These are phyloP conservation scores for Penicillium subrubescens DNA, from an alignment of 495 filamentous ascomycete genomes.

Conservation along the genomic window DNA sequence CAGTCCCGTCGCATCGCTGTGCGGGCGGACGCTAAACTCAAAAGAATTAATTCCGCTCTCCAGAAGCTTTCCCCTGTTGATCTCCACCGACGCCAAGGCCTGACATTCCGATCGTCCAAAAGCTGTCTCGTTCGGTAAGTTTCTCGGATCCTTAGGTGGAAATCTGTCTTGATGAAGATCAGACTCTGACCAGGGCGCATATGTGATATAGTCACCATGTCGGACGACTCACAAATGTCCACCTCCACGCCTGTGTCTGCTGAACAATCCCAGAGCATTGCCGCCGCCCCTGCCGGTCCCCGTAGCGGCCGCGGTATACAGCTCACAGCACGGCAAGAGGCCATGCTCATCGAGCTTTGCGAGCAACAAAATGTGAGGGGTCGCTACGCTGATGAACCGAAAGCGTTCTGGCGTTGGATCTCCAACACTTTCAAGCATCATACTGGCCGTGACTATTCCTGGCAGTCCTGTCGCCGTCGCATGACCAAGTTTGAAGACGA, in stretches of 20 bases:
- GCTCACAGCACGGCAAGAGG: background rate
- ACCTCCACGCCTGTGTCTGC: background rate
- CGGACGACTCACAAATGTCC: background rate
- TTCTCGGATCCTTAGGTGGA: background rate
- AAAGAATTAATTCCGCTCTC: background rate
- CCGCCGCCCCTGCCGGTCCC: background rate
- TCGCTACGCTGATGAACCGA: background rate
- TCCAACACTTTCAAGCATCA: background rate
- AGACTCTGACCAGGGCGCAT: background rate
- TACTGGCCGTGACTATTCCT: constrained; percentile 12
- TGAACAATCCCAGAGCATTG: no score
- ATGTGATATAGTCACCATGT: background rate
- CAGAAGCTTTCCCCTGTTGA: background rate
- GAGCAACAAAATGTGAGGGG: background rate
- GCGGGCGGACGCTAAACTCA: background rate
- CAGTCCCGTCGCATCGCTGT: background rate
- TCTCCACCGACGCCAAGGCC: constrained; percentile 5
- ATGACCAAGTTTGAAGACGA: constrained; percentile 3
- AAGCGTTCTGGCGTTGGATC: constrained; percentile 7
- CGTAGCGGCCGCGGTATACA: background rate
- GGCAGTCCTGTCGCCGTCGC: constrained; percentile 20
- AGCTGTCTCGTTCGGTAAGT: background rate
- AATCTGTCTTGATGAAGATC: background rate
- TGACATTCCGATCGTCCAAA: background rate
- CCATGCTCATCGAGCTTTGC: background rate